Percentiles rank a stretch among this genome's conserved stretches.
phyloP scores from a whole-genome alignment of 495 filamentous ascomycete species.

The Tricharina praecox region DNA sequence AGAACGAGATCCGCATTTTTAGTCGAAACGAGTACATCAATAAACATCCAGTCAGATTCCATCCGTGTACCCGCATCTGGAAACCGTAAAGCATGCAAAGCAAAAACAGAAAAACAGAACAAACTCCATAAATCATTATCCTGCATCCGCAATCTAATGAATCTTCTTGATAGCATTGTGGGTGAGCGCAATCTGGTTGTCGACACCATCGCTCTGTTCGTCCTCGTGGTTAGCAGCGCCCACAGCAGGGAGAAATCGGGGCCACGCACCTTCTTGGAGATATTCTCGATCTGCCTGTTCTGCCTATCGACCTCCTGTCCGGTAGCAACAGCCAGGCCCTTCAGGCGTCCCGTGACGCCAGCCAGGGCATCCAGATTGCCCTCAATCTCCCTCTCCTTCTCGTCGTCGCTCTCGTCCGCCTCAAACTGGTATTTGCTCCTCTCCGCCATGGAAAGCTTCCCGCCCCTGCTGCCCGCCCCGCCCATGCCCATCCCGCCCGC shows the following conservation, averaged over 20 bases:
- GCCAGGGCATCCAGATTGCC: constrained; percentile 42
- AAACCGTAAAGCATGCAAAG: no score
- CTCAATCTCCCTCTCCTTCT: constrained; percentile 59
- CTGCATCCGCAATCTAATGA: neutral
- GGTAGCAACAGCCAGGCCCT: constrained; percentile 49
- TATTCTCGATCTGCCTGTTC: constrained; percentile 56
- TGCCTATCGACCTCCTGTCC: constrained; percentile 57
- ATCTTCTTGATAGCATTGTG: constrained; percentile 24
- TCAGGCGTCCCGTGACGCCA: constrained; percentile 44
- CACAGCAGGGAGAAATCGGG: no score
- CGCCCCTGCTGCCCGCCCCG: constrained; percentile 26
- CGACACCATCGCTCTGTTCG: constrained; percentile 10
- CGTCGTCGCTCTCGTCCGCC: constrained; percentile 58
- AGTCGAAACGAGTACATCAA: no score
- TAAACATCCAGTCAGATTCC: no score
- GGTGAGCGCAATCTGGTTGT: constrained; percentile 14
- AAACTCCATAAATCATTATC: no score
- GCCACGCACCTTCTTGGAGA: constrained; percentile 58
- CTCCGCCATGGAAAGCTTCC: constrained; percentile 41
- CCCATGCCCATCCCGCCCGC: no score
- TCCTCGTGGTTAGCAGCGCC: no score
- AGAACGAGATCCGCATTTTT: no score
- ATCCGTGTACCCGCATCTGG: no score
- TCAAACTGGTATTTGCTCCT: constrained; percentile 64
- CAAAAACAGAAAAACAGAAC: no score